Percentiles rank a stretch among this genome's conserved stretches.
phyloP scores from a whole-genome alignment of 106 monocot genomes.

The Dendrobium chrysotoxum region DNA sequence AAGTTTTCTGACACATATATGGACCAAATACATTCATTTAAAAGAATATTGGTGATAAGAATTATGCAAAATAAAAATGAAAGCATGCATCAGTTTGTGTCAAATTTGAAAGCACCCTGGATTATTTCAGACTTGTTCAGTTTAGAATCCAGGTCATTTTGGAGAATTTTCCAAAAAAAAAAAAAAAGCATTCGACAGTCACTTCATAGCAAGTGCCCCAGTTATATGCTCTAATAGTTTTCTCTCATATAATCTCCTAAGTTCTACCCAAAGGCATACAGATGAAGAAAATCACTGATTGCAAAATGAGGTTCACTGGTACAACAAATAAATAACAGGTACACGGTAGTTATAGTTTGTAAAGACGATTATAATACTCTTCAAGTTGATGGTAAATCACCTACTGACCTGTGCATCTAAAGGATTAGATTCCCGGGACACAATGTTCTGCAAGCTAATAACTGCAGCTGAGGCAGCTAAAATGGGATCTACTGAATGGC shows the following conservation, averaged over 20 bases:
- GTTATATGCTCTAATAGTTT: not conserved
- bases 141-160: not conserved
- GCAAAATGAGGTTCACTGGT: not conserved
- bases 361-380: not conserved
- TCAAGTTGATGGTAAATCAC: not conserved
- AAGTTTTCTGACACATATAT: too few relatives aligned
- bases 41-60: not conserved
- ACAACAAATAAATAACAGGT: not conserved
- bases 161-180: not conserved
- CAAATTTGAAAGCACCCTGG: not conserved
- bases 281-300: not conserved
- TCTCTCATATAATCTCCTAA: not conserved
- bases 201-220: not conserved
- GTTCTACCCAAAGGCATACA: not conserved
- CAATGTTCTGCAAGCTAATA: constrained; percentile 64
- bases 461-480: constrained; percentile 64
- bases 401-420: constrained; percentile 68
- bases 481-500: constrained; percentile 31
- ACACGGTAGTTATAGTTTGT: not conserved
- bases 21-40: not conserved
- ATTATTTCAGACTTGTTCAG: not conserved
- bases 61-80: not conserved
- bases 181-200: not conserved
- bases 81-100: not conserved
- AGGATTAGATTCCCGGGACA: constrained; percentile 79